Percentiles rank a stretch among this genome's conserved stretches.
Evolutionary conservation across 2,329 filamentous ascomycete species (phyloP).

Genomic region (Cladosporium oxysporum): DNA sequence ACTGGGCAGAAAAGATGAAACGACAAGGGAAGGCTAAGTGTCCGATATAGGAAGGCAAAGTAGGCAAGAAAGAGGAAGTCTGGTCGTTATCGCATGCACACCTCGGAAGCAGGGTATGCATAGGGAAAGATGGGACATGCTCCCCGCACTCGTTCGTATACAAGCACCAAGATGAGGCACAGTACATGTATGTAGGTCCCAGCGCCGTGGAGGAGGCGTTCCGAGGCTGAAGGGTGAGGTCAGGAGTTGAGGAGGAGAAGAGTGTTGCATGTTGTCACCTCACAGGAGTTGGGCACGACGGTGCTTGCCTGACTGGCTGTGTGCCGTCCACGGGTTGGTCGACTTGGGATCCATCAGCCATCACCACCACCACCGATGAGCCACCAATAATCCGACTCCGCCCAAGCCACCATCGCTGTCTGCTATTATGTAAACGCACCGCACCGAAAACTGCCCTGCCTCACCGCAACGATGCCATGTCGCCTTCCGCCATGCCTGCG

Average conservation of each 20-base stretch:
- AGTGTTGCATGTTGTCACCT: not conserved
- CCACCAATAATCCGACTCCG: conserved; percentile 7
- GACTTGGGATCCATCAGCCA: not conserved
- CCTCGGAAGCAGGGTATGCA: not conserved
- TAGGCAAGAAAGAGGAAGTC: not conserved
- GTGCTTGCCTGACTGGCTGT: not conserved
- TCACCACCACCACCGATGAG: not conserved
- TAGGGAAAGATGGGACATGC: not conserved
- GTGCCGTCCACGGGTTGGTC: not conserved
- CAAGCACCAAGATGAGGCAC: not conserved
- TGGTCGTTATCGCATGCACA: not conserved
- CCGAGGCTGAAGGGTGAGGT: not conserved
- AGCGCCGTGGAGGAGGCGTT: conserved; percentile 14
- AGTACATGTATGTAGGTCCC: conserved; percentile 1
- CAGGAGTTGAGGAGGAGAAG: not conserved
- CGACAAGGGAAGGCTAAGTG: not conserved
- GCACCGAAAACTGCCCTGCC: not conserved
- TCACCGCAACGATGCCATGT: conserved; percentile 5
- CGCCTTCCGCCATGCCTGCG: not conserved
- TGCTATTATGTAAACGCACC: conserved; percentile 8
- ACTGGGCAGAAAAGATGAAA: not conserved
- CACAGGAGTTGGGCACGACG: not conserved
- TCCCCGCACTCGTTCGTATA: conserved; percentile 13
- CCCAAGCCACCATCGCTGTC: conserved; percentile 3
- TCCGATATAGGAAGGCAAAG: conserved; percentile 6